Base-by-base conservation (phyloP, 257 asterid species). In the Eustoma russellianum region DNA sequence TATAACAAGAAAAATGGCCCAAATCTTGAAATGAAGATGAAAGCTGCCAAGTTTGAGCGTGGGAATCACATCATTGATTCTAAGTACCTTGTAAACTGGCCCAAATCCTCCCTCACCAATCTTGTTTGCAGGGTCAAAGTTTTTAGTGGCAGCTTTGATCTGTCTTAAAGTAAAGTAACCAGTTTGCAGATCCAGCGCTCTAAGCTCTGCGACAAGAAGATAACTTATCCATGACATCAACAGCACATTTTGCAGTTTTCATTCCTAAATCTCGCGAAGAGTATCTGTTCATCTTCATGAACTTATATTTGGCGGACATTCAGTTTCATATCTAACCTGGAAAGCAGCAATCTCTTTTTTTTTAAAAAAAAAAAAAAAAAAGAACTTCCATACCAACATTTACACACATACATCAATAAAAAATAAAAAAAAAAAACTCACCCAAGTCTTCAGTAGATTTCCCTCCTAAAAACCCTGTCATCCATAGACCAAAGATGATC, bases 381-480 rank as follows among this genome's bases (percentile, higher is more conserved):
- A n/a, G n/a, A n/a, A n/a, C n/a, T n/a, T n/a, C n/a, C n/a, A n/a
- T n/a, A n/a, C n/a, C n/a, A n/a, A n/a, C n/a, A n/a, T n/a, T n/a
- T n/a, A n/a, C n/a, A n/a, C n/a, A n/a, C n/a, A n/a, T n/a, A n/a
- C n/a, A n/a, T n/a, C n/a, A n/a, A n/a, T n/a, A n/a, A n/a, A n/a
- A n/a, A n/a, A n/a, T n/a, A n/a, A n/a, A n/a, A n/a, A n/a, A n/a
- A n/a, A n/a, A n/a, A 24, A 24, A 43, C 50, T 55, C 63, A 83
- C 98, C 95, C 16, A 61, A 63, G 55, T 87, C 93, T 70, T 77
- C 87, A 15, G 8, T 65, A 0, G 64, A 64, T 73, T 74, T 80
- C 41, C 81, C 77, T 57, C 85, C 66, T 0, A 86, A 55, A 48
- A 55, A 80, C 55, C 96, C 94, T 74, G 35, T 74, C 74, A 43